A percentile compares a stretch with the other conserved stretches of the same genome.
These are phyloP conservation scores for Paspalum vaginatum DNA, from an alignment of 176 grass and related monocot genomes.

Conservation along the genomic window DNA sequence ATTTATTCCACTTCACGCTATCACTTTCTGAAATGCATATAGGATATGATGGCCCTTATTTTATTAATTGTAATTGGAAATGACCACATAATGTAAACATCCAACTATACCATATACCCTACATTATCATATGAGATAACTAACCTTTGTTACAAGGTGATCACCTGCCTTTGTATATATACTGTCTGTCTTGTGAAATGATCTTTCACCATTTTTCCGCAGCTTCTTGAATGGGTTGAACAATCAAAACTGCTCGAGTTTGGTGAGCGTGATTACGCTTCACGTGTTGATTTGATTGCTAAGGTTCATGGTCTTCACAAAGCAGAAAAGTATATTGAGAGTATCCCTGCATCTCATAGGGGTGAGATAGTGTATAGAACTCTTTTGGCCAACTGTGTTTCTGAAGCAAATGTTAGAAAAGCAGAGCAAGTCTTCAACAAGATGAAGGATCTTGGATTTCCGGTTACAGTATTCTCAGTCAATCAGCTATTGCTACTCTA, in stretches of 20 bases:
- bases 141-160: constrained; percentile 5
- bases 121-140: background rate
- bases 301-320: constrained; percentile 61
- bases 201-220: constrained; percentile 25
- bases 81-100: background rate
- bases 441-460: constrained; percentile 66
- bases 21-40: constrained; percentile 7
- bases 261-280: constrained; percentile 65
- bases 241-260: constrained; percentile 55
- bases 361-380: constrained; percentile 70
- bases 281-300: constrained; percentile 59
- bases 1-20: background rate
- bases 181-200: constrained; percentile 23
- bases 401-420: constrained; percentile 53
- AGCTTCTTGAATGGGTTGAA: constrained; percentile 71
- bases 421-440: constrained; percentile 70
- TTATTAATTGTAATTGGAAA: constrained; percentile 15
- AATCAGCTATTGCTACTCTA: constrained; percentile 85
- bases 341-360: constrained; percentile 62
- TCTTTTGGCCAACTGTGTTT: constrained; percentile 69
- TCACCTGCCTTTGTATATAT: background rate
- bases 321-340: constrained; percentile 65
- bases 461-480: constrained; percentile 49
- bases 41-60: background rate
- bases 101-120: background rate